These are phyloP conservation scores for Inosperma sp. DNA, from an alignment of 768 basidiomycete genomes.

Conservation along the genomic window DNA sequence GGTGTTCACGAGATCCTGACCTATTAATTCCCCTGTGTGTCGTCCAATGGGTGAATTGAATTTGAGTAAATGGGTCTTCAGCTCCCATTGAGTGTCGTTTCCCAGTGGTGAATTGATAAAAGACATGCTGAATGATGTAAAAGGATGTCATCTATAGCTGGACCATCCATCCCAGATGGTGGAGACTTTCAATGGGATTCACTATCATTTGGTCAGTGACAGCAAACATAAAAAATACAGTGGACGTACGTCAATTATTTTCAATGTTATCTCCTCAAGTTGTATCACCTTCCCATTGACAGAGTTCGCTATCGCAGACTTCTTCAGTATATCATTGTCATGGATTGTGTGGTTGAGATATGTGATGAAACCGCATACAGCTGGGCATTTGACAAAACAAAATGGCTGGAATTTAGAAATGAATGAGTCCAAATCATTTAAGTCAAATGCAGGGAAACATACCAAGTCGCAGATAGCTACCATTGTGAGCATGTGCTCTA, in stretches of 20 bases:
- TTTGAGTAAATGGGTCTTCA: slow-evolving; percentile 13
- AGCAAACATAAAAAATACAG: background rate
- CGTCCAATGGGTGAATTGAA: slow-evolving; percentile 11
- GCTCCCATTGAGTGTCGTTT: slow-evolving; percentile 9
- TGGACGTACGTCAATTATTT: slow-evolving; percentile 9
- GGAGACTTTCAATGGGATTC: slow-evolving; percentile 8
- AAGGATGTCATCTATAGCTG: slow-evolving; percentile 7
- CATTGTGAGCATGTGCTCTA: slow-evolving; percentile 16
- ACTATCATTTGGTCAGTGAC: background rate
- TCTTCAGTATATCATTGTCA: slow-evolving; percentile 13
- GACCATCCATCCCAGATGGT: slow-evolving; percentile 18
- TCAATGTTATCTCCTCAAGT: slow-evolving; percentile 13
- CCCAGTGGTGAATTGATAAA: slow-evolving; percentile 10
- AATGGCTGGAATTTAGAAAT: slow-evolving; percentile 15
- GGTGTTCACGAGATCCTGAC: slow-evolving; percentile 11
- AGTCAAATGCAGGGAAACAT: background rate
- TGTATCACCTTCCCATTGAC: slow-evolving; percentile 12
- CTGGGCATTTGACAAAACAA: slow-evolving; percentile 13
- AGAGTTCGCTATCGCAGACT: slow-evolving; percentile 9
- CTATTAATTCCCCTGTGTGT: slow-evolving; percentile 17
- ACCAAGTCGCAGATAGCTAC: slow-evolving; percentile 18
- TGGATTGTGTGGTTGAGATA: slow-evolving; percentile 11
- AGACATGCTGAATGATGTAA: slow-evolving; percentile 14
- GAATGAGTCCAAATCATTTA: background rate
- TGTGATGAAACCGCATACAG: slow-evolving; percentile 7